A percentile compares a stretch with the other conserved stretches of the same genome.
These are phyloP conservation scores for Geotrichum reessii DNA, from an alignment of 1,139 yeast species.

Conservation along the genomic window DNA sequence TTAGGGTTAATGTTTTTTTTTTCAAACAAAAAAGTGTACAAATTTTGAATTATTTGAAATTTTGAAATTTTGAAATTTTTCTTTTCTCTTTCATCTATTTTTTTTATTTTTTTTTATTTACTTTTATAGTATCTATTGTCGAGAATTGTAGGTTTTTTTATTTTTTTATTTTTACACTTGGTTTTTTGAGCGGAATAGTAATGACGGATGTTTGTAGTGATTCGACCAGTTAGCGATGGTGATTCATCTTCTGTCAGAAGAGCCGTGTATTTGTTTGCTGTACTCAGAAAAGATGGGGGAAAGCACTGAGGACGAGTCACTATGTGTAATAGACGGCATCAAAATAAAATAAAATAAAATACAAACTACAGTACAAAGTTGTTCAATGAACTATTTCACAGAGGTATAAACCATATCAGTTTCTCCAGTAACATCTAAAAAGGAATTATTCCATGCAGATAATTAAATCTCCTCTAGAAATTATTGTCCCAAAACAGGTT, in stretches of 20 bases:
- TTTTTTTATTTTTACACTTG: neutral
- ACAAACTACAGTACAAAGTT: too few species aligned
- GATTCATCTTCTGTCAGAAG: neutral
- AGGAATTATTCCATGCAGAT: neutral
- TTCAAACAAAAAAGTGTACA: constrained; percentile 1
- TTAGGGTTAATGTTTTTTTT: constrained; percentile 1
- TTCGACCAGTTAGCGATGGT: neutral
- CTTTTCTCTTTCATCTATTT: neutral
- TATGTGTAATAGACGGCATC: neutral
- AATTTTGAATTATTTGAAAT: too few species aligned
- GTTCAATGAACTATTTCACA: neutral
- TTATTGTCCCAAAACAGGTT: neutral
- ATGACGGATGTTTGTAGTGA: neutral
- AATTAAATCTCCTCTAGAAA: neutral
- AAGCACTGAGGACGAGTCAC: neutral
- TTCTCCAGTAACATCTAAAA: neutral
- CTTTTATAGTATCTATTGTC: neutral
- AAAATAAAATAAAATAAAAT: neutral
- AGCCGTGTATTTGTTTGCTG: neutral
- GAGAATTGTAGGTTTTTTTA: neutral
- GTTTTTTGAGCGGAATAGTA: neutral
- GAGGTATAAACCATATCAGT: neutral
- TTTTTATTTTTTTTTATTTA: neutral
- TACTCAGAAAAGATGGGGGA: neutral
- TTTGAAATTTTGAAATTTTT: neutral